phyloP scores from a whole-genome alignment of 768 basidiomycete genomes.

The Candolleomyces aberdarensis region DNA sequence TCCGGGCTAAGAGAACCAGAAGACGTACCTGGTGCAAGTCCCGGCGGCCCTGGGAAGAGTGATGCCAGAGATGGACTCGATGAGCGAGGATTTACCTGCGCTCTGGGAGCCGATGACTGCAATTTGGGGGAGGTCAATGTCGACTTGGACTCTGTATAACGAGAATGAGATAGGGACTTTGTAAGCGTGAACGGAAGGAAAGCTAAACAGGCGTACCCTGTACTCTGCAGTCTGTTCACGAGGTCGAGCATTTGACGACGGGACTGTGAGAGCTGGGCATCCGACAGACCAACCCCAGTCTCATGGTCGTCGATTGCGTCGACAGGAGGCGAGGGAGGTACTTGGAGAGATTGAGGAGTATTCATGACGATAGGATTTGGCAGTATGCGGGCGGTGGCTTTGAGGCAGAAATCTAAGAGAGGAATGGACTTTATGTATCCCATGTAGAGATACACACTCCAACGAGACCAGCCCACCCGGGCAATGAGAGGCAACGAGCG shows the following conservation, averaged over 20 bases:
- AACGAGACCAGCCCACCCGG: too few species aligned
- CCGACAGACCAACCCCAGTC: constrained; percentile 47
- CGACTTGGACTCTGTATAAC: constrained; percentile 54
- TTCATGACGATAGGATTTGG: too few species aligned
- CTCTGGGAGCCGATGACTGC: constrained; percentile 69
- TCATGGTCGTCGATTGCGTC: background rate
- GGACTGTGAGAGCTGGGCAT: constrained; percentile 34
- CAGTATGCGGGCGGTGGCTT: too few species aligned
- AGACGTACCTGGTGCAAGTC: constrained; percentile 64
- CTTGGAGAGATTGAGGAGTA: too few species aligned
- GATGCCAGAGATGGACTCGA: constrained; percentile 63
- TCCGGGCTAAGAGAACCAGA: background rate
- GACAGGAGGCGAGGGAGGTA: too few species aligned
- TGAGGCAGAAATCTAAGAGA: too few species aligned
- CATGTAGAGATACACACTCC: too few species aligned
- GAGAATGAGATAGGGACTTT: background rate
- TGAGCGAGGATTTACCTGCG: constrained; percentile 62
- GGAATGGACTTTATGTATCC: too few species aligned
- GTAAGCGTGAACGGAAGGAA: background rate
- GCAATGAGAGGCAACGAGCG: too few species aligned
- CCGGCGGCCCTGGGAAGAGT: constrained; percentile 17
- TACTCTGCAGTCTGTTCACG: constrained; percentile 56
- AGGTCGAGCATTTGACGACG: constrained; percentile 55
- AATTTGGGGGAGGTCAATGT: constrained; percentile 72
- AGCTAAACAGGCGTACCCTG: constrained; percentile 42